Evolutionary conservation across 371 early-diverging fungal species (phyloP).

Genomic region (Mucor velutinosus): DNA sequence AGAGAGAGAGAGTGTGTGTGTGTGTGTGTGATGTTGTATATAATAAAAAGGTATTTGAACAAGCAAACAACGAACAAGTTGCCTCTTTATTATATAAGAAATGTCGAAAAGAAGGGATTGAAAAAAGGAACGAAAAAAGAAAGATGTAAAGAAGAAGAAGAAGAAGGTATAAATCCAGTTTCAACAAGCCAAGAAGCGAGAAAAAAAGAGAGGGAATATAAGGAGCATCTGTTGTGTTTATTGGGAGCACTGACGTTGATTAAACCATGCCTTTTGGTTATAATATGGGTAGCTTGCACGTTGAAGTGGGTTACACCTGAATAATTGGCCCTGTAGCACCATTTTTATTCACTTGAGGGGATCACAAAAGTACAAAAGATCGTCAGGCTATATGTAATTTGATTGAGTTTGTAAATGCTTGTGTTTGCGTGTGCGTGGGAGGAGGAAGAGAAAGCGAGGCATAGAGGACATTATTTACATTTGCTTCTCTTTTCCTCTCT

Average conservation of each 20-base stretch:
- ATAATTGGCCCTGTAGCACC: slow-evolving; percentile 14
- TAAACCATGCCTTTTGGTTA: slow-evolving; percentile 22
- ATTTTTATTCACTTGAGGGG: not conserved
- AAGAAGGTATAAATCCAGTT: not conserved
- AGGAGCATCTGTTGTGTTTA: not conserved
- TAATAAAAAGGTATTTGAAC: slow-evolving; percentile 6
- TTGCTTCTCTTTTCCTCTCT: not conserved
- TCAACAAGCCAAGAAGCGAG: not conserved
- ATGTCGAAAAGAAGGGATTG: not conserved
- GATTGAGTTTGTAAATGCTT: not conserved
- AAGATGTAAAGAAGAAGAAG: not conserved
- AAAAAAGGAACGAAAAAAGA: slow-evolving; percentile 2
- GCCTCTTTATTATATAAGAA: not conserved
- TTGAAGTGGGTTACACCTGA: slow-evolving; percentile 23
- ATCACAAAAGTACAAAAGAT: slow-evolving; percentile 5
- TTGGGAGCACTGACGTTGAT: slow-evolving; percentile 30
- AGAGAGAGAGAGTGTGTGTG: no score
- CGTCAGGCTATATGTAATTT: slow-evolving; percentile 5
- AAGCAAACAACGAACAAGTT: not conserved
- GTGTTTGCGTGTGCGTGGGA: not conserved
- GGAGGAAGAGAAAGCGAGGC: not conserved
- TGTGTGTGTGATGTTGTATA: not conserved
- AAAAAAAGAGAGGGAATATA: slow-evolving; percentile 7
- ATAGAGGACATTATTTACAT: not conserved
- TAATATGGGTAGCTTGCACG: slow-evolving; percentile 22